These are phyloP conservation scores for Cutaneotrichosporon sp. DNA, from an alignment of 1,284 basidiomycete genomes.

Conservation along the genomic window DNA sequence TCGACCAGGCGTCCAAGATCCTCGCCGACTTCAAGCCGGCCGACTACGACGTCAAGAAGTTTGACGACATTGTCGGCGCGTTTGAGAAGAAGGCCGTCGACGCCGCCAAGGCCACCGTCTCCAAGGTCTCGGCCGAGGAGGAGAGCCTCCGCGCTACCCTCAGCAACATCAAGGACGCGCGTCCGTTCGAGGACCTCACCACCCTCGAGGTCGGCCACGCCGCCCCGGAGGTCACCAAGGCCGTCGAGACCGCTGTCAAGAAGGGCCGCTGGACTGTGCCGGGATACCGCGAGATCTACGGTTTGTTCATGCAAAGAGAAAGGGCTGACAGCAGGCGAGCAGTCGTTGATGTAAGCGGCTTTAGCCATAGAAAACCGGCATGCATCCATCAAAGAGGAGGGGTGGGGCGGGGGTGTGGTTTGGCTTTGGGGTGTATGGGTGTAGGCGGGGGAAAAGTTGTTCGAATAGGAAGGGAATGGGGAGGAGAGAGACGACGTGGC, in stretches of 20 bases:
- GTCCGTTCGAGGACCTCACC: constrained; percentile 96
- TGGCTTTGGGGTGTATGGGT: not conserved
- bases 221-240: constrained; percentile 86
- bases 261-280: constrained; percentile 99
- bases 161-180: constrained; percentile 94
- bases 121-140: constrained; percentile 90
- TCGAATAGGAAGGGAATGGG: not conserved
- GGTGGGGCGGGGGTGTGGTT: not conserved
- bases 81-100: constrained; percentile 96
- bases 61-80: constrained; percentile 93
- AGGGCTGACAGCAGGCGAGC: constrained; percentile 5
- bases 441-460: not conserved
- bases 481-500: too few species aligned
- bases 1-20: constrained; percentile 89
- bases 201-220: constrained; percentile 89
- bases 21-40: constrained; percentile 90
- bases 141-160: constrained; percentile 90
- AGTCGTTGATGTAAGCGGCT: constrained; percentile 63
- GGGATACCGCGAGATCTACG: constrained; percentile 82
- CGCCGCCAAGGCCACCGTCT: constrained; percentile 85
- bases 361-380: constrained; percentile 10
- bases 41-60: constrained; percentile 88
- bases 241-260: constrained; percentile 92
- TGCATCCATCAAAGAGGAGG: constrained; percentile 12
- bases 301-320: constrained; percentile 64